phyloP scores from a whole-genome alignment of 2,329 filamentous ascomycete species.

The Pseudogymnoascus sp. region DNA sequence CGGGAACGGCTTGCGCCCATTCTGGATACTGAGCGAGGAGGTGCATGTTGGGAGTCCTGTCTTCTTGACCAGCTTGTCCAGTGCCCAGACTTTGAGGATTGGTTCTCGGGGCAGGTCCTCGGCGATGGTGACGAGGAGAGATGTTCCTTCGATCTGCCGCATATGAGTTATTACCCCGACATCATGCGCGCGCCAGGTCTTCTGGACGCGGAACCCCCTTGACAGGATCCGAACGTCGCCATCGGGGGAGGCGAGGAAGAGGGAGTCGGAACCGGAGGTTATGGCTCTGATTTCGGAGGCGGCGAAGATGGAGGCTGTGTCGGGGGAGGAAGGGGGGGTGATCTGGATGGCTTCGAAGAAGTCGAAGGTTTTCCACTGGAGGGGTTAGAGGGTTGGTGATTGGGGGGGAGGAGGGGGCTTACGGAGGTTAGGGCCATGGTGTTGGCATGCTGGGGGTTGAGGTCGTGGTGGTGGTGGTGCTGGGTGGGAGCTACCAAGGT shows the following conservation, averaged over 20 bases:
- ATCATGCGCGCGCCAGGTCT: constrained; percentile 82
- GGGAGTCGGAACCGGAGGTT: constrained; percentile 77
- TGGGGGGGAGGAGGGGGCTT: not conserved
- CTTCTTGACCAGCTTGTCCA: constrained; percentile 92
- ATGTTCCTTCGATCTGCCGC: constrained; percentile 82
- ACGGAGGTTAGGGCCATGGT: constrained; percentile 18
- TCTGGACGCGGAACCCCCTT: constrained; percentile 75
- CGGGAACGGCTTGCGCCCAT: constrained; percentile 88
- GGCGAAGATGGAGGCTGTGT: constrained; percentile 65
- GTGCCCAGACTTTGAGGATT: constrained; percentile 90
- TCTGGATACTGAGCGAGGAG: constrained; percentile 77
- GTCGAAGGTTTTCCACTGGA: constrained; percentile 95
- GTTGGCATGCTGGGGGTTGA: not conserved
- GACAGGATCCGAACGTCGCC: constrained; percentile 84
- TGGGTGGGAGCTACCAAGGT: not conserved
- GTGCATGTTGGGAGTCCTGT: constrained; percentile 81
- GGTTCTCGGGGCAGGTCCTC: constrained; percentile 87
- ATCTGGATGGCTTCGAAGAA: constrained; percentile 95
- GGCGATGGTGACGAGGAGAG: constrained; percentile 74
- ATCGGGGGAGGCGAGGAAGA: constrained; percentile 82
- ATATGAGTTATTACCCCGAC: constrained; percentile 76
- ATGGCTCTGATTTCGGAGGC: constrained; percentile 76
- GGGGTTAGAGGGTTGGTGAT: constrained; percentile 3
- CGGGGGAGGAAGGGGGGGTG: constrained; percentile 61
- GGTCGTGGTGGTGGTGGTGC: not conserved